phyloP scores from a whole-genome alignment of 495 filamentous ascomycete species.

The Penicillium arizonense region DNA sequence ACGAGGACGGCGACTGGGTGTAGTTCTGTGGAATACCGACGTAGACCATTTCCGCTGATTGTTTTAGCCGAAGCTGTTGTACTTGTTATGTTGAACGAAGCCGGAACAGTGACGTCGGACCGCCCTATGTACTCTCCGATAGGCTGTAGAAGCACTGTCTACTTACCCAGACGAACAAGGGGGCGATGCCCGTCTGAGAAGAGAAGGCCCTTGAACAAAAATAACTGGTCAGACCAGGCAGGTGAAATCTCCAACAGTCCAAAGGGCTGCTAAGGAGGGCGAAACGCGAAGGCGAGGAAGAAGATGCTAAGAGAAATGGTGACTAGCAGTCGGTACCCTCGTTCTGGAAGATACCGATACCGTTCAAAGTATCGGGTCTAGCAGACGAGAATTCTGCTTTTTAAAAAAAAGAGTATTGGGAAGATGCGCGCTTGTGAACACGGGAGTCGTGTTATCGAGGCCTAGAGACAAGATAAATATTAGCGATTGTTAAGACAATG shows the following conservation, averaged over 20 bases:
- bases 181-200: constrained; percentile 82
- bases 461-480: constrained; percentile 47
- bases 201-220: constrained; percentile 80
- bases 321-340: constrained; percentile 64
- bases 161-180: constrained; percentile 83
- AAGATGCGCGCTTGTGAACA: constrained; percentile 10
- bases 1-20: constrained; percentile 73
- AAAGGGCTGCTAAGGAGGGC: constrained; percentile 79
- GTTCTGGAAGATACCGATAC: constrained; percentile 84
- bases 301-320: constrained; percentile 87
- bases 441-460: constrained; percentile 78
- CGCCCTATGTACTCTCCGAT: constrained; percentile 21
- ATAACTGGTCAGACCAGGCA: constrained; percentile 64
- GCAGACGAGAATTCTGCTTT: constrained; percentile 81
- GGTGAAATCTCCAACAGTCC: constrained; percentile 40
- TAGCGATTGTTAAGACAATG: constrained; percentile 7
- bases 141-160: constrained; percentile 60
- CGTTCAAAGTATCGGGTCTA: constrained; percentile 82
- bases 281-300: constrained; percentile 71
- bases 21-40: constrained; percentile 75
- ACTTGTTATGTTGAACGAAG: constrained; percentile 10
- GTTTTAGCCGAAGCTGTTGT: constrained; percentile 21
- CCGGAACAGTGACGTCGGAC: constrained; percentile 27
- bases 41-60: constrained; percentile 72
- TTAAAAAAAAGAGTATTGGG: constrained; percentile 19